phyloP scores from a whole-genome alignment of 2,329 filamentous ascomycete species.

The Magnaporthales sp. region DNA sequence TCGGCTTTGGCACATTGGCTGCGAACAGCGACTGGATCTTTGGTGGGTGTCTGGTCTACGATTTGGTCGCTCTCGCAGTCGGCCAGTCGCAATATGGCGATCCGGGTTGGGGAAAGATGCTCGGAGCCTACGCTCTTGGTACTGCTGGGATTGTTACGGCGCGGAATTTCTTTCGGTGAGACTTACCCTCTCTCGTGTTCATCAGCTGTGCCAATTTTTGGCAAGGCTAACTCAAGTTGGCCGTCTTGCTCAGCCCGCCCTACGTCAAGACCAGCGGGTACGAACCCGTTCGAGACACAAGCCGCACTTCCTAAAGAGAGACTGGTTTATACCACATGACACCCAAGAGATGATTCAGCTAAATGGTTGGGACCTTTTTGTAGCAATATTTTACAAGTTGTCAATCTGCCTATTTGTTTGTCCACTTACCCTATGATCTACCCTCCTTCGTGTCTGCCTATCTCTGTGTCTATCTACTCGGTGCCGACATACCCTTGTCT shows the following conservation, averaged over 20 bases:
- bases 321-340: background rate
- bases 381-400: background rate
- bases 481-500: too few species aligned
- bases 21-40: constrained; percentile 50
- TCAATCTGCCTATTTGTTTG: background rate
- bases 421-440: background rate
- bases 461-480: too few species aligned
- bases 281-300: background rate
- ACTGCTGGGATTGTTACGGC: constrained; percentile 42
- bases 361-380: background rate
- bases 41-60: constrained; percentile 49
- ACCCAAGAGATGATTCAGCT: background rate
- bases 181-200: background rate
- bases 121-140: constrained; percentile 41
- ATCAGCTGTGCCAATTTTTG: too few species aligned
- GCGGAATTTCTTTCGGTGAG: constrained; percentile 41
- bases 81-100: constrained; percentile 38
- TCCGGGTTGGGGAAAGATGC: constrained; percentile 37
- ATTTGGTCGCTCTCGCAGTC: constrained; percentile 43
- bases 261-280: background rate
- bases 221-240: background rate
- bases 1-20: constrained; percentile 41
- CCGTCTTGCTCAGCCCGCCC: background rate
- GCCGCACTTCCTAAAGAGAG: background rate
- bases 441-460: background rate